Evolutionary conservation across 129 eudicot species (phyloP), one percentile per base, ranked within the genome.

Genomic region (Centaurea solstitialis): DNA sequence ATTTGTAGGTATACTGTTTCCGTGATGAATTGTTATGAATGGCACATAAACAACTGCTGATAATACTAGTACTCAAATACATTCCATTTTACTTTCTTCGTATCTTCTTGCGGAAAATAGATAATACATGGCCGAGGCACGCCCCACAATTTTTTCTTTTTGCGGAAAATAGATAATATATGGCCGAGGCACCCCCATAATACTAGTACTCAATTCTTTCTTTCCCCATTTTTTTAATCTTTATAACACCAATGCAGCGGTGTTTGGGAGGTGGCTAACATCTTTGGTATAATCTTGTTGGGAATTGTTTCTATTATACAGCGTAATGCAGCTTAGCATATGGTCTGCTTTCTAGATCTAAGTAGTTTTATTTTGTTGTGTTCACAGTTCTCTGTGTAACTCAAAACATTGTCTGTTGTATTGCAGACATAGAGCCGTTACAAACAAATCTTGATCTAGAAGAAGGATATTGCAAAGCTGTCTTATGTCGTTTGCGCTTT

Each of bases 401-500:
- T 82, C 82, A 77, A 68, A 69, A 66, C 43, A 59, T 81, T 77
- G 21, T 18, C 50, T 68, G 47, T 69, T 72, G 68, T 23, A 68
- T 74, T 88, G 90, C 94, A 95, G 99, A 95, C 79, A 72, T 89
- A 73, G 99, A 95, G 70, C 92, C 99, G 4, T 77, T 95, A 72
- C 99, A 92, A 84, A 77, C 77, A 78, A 90, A 95, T 85, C 87
- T 83, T 73, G 91, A 95, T 88, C 82, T 95, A 73, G 99, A 95
- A 81, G 99, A 92, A 88, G 99, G 97, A 57, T 89, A 90, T 69
- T 95, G 98, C 91, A 89, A 85, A 87, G 94, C 99, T 76, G 80
- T 95, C 40, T 79, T 95, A 77, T 95, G 99, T 87, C 99, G 99
- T 80, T 85, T 95, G 89, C 98, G 99, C 85, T 95, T 95, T 91